Percentiles rank a stretch among this genome's conserved stretches.
Evolutionary conservation across 441 rosid genomes (phyloP).

Genomic region (Flueggea neowawraea): DNA sequence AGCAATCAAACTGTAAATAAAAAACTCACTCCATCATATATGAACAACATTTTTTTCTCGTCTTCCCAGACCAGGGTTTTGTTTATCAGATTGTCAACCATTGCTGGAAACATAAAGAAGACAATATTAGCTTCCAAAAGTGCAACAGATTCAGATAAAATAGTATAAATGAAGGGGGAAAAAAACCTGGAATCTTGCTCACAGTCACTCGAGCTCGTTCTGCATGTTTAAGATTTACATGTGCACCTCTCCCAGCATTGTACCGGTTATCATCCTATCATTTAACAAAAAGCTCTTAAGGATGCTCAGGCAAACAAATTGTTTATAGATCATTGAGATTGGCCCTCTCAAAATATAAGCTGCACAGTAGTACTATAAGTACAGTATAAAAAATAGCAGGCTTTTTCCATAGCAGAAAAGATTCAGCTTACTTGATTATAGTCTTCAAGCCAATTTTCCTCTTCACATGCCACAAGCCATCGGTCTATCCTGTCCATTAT

Average conservation of each 20-base stretch:
- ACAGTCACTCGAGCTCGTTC: constrained; percentile 76
- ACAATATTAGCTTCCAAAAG: too few species aligned
- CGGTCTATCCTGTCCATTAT: constrained; percentile 84
- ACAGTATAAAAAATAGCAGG: too few species aligned
- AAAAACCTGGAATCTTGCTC: constrained; percentile 89
- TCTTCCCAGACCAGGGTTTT: constrained; percentile 77
- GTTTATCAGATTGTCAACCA: constrained; percentile 67
- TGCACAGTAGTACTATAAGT: neutral
- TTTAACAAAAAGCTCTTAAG: constrained; percentile 14
- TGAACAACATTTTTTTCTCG: constrained; percentile 63
- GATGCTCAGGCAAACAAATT: neutral
- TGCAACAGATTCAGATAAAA: too few species aligned
- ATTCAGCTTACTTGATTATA: constrained; percentile 55
- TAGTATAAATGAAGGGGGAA: too few species aligned
- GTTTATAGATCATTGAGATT: neutral
- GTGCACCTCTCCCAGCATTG: constrained; percentile 94
- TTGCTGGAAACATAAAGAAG: constrained; percentile 37
- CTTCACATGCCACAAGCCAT: constrained; percentile 91
- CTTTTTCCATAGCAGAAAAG: neutral
- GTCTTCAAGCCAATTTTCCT: constrained; percentile 96
- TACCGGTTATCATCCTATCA: constrained; percentile 83
- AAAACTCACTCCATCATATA: constrained; percentile 85
- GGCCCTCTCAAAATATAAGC: neutral
- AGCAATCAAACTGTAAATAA: constrained; percentile 8
- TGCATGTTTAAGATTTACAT: constrained; percentile 83